A percentile compares a stretch with the other conserved stretches of the same genome.
Conservation (phyloP, 225 moss, liverwort and hornwort genomes). For the Sphagnum tenellum region DNA sequence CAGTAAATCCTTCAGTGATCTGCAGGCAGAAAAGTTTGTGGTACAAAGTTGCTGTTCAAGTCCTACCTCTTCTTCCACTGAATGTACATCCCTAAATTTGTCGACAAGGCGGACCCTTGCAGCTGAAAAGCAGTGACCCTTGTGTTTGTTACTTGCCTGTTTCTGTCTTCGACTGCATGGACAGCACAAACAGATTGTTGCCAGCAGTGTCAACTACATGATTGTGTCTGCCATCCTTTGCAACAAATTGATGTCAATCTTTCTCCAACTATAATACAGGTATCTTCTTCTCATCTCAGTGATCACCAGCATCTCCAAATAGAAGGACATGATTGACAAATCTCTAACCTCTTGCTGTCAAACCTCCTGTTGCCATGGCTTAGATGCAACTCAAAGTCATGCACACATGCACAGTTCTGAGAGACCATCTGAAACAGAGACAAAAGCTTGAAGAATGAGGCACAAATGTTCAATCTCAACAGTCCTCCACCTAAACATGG, state of each 20-base stretch:
- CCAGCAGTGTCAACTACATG: no score
- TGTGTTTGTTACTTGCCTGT: constrained; percentile 43
- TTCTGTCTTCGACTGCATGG: constrained; percentile 27
- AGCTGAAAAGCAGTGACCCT: constrained; percentile 25
- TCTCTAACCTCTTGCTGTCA: constrained; percentile 5
- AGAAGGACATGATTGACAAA: not conserved
- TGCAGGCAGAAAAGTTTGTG: no score
- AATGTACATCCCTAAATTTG: constrained; percentile 14
- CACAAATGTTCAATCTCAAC: not conserved
- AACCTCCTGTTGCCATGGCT: constrained; percentile 2
- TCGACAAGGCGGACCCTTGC: constrained; percentile 33
- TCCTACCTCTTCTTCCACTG: constrained; percentile 26
- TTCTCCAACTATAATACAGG: not conserved
- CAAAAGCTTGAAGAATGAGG: not conserved
- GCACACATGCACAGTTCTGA: not conserved
- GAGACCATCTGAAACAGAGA: constrained; percentile 1
- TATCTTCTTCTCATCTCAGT: not conserved
- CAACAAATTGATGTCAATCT: not conserved
- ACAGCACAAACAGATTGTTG: not conserved
- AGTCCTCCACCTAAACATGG: not conserved
- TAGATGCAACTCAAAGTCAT: not conserved
- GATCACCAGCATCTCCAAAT: not conserved
- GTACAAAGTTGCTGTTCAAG: no score
- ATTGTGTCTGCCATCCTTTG: no score
- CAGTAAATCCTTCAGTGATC: no score